Conservation (phyloP, 164 flowering plant genomes). For the Protea cynaroides region DNA sequence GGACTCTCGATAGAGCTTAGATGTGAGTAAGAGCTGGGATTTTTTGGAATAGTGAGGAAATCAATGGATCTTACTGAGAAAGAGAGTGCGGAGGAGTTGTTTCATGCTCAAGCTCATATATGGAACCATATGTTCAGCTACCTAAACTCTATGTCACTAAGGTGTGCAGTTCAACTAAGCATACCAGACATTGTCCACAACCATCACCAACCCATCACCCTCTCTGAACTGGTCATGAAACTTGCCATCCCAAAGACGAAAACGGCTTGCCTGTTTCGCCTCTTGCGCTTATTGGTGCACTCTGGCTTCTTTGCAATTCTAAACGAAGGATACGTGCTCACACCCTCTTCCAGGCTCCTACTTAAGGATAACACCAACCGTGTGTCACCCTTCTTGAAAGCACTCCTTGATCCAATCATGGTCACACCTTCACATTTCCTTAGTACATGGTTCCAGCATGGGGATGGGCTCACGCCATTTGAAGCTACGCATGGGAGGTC, state of each 20-base stretch:
- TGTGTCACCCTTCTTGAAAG: not conserved
- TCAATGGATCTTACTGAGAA: too few relatives aligned
- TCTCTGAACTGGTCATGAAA: conserved; percentile 15
- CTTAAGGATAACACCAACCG: too few relatives aligned
- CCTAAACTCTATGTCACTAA: conserved; percentile 40
- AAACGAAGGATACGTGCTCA: conserved; percentile 24
- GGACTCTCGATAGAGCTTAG: too few relatives aligned
- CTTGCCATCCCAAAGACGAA: conserved; percentile 22
- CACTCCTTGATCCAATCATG: conserved; percentile 19
- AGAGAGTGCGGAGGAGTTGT: too few relatives aligned
- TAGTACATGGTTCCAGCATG: conserved; percentile 21
- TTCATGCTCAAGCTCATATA: conserved; percentile 20
- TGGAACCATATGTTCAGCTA: conserved; percentile 16
- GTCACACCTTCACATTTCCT: conserved; percentile 17
- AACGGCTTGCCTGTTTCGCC: conserved; percentile 19
- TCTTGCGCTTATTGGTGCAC: conserved; percentile 39
- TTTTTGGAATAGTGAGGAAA: too few relatives aligned
- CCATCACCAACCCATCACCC: too few relatives aligned
- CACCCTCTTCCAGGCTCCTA: too few relatives aligned
- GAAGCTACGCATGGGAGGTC: conserved; percentile 13
- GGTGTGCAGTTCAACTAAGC: conserved; percentile 33
- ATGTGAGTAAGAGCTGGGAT: too few relatives aligned
- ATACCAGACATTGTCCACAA: too few relatives aligned
- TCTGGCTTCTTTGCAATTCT: conserved; percentile 29
- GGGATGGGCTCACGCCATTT: conserved; percentile 15